Evolutionary conservation across 495 filamentous ascomycete species (phyloP).

Genomic region (Penicillium macrosclerotiorum): DNA sequence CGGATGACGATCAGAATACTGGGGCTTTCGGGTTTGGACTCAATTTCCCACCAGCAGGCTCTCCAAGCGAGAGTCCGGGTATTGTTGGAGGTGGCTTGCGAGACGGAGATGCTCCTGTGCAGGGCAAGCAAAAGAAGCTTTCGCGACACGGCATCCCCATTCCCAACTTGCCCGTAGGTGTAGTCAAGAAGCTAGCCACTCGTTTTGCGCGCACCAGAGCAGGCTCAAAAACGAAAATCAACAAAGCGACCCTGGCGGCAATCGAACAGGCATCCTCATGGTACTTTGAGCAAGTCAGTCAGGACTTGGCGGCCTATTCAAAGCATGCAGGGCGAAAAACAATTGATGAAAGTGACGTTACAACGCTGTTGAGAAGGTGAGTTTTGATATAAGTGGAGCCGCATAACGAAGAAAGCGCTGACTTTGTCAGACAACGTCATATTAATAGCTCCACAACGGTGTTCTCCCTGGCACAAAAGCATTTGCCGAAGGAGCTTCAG

Average conservation of each 20-base stretch:
- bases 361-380: constrained; percentile 76
- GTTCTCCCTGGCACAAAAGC: constrained; percentile 78
- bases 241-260: constrained; percentile 66
- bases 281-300: constrained; percentile 84
- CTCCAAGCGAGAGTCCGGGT: constrained; percentile 37
- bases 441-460: constrained; percentile 67
- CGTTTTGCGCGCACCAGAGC: constrained; percentile 63
- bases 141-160: constrained; percentile 74
- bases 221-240: constrained; percentile 61
- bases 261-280: constrained; percentile 79
- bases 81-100: constrained; percentile 43
- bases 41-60: constrained; percentile 23
- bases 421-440: constrained; percentile 68
- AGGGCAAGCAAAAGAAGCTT: constrained; percentile 52
- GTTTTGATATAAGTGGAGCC: constrained; percentile 18
- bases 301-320: constrained; percentile 76
- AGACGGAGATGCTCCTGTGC: constrained; percentile 27
- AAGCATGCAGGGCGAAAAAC: constrained; percentile 78
- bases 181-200: constrained; percentile 74
- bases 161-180: constrained; percentile 65
- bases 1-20: constrained; percentile 24
- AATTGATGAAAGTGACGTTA: constrained; percentile 81
- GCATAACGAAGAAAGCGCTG: constrained; percentile 19
- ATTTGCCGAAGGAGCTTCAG: constrained; percentile 78
- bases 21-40: constrained; percentile 34